Conservation (phyloP, 2,329 filamentous ascomycete species). For the Stachybotrys chartarum region DNA sequence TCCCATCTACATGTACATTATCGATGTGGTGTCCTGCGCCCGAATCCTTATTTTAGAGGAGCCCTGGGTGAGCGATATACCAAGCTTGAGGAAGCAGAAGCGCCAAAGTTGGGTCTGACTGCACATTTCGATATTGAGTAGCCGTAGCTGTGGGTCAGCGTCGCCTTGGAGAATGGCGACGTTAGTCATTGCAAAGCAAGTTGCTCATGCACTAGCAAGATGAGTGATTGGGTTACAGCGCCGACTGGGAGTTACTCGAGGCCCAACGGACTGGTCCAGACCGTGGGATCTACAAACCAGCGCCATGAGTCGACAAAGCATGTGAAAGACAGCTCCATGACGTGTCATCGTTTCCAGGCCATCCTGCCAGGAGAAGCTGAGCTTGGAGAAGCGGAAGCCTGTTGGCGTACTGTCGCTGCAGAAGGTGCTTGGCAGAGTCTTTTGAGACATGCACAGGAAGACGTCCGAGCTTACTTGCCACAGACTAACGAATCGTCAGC, state of each 20-base stretch:
- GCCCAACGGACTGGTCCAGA: background rate
- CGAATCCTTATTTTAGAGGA: background rate
- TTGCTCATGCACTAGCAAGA: too few relatives aligned
- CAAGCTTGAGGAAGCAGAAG: background rate
- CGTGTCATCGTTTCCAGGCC: background rate
- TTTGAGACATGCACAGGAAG: too few relatives aligned
- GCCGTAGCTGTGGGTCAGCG: background rate
- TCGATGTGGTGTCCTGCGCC: too few relatives aligned
- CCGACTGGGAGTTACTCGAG: background rate
- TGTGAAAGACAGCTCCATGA: background rate
- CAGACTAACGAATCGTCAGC: background rate
- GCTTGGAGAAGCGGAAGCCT: too few relatives aligned
- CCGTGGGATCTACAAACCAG: background rate
- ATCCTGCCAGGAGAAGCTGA: background rate
- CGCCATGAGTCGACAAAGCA: background rate
- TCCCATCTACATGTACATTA: too few relatives aligned
- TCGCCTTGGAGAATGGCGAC: background rate
- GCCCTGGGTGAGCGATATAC: background rate
- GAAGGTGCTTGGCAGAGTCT: too few relatives aligned
- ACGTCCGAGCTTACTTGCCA: background rate
- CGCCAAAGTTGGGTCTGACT: background rate
- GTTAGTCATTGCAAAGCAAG: background rate
- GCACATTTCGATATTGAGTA: background rate
- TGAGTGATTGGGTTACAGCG: too few relatives aligned
- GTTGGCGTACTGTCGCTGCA: too few relatives aligned